Conservation (phyloP, 2,329 filamentous ascomycete genomes). For the Talaromyces rugulosus region DNA sequence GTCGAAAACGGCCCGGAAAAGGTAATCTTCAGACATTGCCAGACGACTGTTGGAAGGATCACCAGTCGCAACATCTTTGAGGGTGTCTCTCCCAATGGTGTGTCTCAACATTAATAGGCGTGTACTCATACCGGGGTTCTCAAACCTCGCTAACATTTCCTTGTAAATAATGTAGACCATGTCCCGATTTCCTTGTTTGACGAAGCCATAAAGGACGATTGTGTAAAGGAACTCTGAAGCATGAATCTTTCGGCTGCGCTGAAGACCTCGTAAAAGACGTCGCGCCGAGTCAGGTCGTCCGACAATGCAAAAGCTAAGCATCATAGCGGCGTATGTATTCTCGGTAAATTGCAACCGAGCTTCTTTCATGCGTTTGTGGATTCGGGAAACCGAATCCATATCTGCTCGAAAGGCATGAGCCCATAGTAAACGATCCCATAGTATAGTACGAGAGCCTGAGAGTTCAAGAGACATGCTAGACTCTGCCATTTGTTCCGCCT, state of each 20-base stretch:
- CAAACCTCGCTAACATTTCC: slow-evolving; percentile 36
- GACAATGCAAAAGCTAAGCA: slow-evolving; percentile 53
- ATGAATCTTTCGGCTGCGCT: slow-evolving; percentile 33
- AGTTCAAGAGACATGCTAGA: slow-evolving; percentile 52
- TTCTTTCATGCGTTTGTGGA: slow-evolving; percentile 54
- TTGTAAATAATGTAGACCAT: slow-evolving; percentile 50
- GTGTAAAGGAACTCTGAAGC: slow-evolving; percentile 43
- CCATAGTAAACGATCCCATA: slow-evolving; percentile 76
- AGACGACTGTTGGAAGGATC: slow-evolving; percentile 19
- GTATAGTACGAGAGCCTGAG: slow-evolving; percentile 52
- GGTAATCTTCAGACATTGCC: slow-evolving; percentile 31
- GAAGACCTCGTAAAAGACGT: slow-evolving; percentile 44
- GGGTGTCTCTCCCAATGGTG: slow-evolving; percentile 30
- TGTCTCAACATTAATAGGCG: slow-evolving; percentile 33
- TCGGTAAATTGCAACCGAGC: slow-evolving; percentile 49
- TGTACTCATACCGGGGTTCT: slow-evolving; percentile 27
- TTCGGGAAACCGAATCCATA: slow-evolving; percentile 48
- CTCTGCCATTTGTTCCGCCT: slow-evolving; percentile 58
- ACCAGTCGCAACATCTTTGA: slow-evolving; percentile 14
- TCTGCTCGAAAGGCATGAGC: slow-evolving; percentile 64
- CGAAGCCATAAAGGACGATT: slow-evolving; percentile 48
- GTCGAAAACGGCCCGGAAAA: slow-evolving; percentile 35
- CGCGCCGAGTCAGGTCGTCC: slow-evolving; percentile 54
- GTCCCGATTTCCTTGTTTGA: slow-evolving; percentile 42
- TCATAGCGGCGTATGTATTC: slow-evolving; percentile 59